Evolutionary conservation across 345 rosid species (phyloP).

Genomic region (Citrus glauca): DNA sequence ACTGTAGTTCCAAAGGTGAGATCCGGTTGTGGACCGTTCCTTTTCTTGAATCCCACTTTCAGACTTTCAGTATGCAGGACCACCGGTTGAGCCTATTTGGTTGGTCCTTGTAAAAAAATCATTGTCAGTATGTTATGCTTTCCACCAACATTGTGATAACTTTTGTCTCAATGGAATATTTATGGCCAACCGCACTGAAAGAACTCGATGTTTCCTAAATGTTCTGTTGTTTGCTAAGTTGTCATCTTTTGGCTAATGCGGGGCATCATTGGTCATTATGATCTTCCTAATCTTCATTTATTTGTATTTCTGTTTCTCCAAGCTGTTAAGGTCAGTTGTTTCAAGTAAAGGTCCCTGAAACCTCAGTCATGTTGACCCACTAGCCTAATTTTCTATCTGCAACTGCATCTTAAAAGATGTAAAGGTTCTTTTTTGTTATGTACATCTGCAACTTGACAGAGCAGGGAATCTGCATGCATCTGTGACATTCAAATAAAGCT

Average conservation of each 20-base stretch:
- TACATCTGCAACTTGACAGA: constrained; percentile 18
- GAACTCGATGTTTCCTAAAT: constrained; percentile 25
- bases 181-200: constrained; percentile 45
- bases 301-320: constrained; percentile 12
- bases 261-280: constrained; percentile 28
- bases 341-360: constrained; percentile 5
- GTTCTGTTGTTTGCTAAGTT: constrained; percentile 23
- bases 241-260: constrained; percentile 30
- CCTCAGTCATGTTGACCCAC: constrained; percentile 9
- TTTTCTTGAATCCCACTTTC: constrained; percentile 22
- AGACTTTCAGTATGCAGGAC: constrained; percentile 30
- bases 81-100: constrained; percentile 22
- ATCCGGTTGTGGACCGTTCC: constrained; percentile 19
- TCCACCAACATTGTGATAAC: constrained; percentile 60
- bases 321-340: constrained; percentile 17
- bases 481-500: neutral
- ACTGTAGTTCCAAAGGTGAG: constrained; percentile 18
- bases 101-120: constrained; percentile 60
- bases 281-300: constrained; percentile 11
- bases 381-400: constrained; percentile 9
- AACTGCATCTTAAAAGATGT: neutral
- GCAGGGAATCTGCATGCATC: neutral
- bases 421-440: constrained; percentile 4
- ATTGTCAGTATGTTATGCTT: constrained; percentile 47
- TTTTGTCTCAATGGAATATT: constrained; percentile 53